Base-by-base conservation (phyloP, 768 basidiomycete genomes). In the Mycena haematopus region DNA sequence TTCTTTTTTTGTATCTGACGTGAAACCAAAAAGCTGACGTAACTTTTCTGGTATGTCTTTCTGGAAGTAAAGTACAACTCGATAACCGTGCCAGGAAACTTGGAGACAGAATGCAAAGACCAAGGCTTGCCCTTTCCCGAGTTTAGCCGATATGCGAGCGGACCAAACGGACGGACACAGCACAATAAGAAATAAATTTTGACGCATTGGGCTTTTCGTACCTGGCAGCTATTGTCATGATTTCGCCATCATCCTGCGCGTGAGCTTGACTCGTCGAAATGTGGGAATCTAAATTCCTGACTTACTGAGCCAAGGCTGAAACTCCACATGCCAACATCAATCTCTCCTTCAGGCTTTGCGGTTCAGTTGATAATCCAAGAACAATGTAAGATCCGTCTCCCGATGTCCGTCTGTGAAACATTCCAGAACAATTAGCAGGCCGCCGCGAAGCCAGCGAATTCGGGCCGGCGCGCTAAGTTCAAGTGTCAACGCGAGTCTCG, bases 331-430 rank as follows among this genome's bases (percentile, higher is more conserved):
- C 29, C 29, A 31, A 31, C 29, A 49, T n/a, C 6, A 21, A 57
- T 22, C 15, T 19, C 19, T 19, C 40, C 6, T 17, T 42, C 4
- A 4, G 11, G 19, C 15, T 42, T n/a, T 27, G 14, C 29, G 29
- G 49, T n/a, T 1, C 49, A 38, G n/a, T 8, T 14, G 22, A 2
- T 51, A 3, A 45, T 49, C 59, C 54, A 54, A 35, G 59, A 55
- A 60, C 59, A 60, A 60, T 60, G 59, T 36, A 15, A 60, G 59
- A 60, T 60, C 59, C 52, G 38, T 33, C 35, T 40, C 44, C 46
- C 52, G 59, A 60, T 60, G 36, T 40, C 24, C 31, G 29, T 52
- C n/a, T 35, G n/a, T n/a, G n/a, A n/a, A n/a, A n/a, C n/a, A n/a
- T n/a, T n/a, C n/a, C 15, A 36, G 49, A 45, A 47, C 47, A 52